Conservation (phyloP, 1,139 yeast genomes). For the Yamadazyma songkhlaensis region DNA sequence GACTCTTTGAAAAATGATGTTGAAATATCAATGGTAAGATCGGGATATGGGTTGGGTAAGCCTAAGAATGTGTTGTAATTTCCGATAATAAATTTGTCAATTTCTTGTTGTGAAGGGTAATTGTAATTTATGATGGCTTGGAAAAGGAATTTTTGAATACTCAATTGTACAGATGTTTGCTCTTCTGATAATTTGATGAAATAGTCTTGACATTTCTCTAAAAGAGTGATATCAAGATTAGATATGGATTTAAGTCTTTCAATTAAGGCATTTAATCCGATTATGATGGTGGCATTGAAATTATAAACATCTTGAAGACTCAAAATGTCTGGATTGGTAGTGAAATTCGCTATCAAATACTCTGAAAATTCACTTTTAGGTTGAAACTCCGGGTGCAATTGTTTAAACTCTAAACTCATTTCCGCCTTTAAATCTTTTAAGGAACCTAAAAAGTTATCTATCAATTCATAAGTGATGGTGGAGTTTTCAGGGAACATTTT, state of each 20-base stretch:
- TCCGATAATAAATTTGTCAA: constrained; percentile 28
- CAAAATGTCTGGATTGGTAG: constrained; percentile 18
- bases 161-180: constrained; percentile 14
- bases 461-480: constrained; percentile 12
- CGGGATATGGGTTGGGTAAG: constrained; percentile 18
- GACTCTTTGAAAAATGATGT: constrained; percentile 12
- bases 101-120: constrained; percentile 12
- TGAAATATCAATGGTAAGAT: constrained; percentile 6
- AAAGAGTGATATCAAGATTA: neutral
- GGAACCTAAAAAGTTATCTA: constrained; percentile 14
- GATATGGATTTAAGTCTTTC: constrained; percentile 5
- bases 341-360: constrained; percentile 21
- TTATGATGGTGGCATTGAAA: constrained; percentile 22
- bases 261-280: constrained; percentile 14
- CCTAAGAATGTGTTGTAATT: constrained; percentile 20
- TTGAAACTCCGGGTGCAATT: no score
- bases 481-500: constrained; percentile 21
- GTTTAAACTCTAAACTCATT: neutral
- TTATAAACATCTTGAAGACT: constrained; percentile 27
- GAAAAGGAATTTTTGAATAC: constrained; percentile 17
- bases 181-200: constrained; percentile 11
- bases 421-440: constrained; percentile 14
- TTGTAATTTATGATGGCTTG: constrained; percentile 13
- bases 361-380: neutral
- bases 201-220: neutral